phyloP scores from a whole-genome alignment of 139 green algal species.

The Microglena sp. region DNA sequence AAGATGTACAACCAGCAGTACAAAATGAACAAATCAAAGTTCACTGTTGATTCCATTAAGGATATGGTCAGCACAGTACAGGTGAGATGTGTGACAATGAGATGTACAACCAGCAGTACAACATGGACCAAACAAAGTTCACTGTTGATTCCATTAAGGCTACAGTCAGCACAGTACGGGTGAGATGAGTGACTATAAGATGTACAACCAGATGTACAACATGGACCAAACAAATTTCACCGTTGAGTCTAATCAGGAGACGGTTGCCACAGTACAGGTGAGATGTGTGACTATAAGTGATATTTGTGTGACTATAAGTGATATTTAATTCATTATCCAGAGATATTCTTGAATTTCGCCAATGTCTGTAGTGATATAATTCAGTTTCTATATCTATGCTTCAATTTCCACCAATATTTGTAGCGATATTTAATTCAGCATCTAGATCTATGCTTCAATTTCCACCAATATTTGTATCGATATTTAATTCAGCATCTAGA shows the following conservation, averaged over 20 bases:
- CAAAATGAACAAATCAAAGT: slow-evolving; percentile 87
- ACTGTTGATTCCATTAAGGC: slow-evolving; percentile 52
- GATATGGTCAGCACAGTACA: slow-evolving; percentile 41
- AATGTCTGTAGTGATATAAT: too few species aligned
- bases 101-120: slow-evolving; percentile 92
- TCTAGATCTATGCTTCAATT: too few species aligned
- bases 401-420: too few species aligned
- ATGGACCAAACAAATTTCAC: slow-evolving; percentile 75
- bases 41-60: slow-evolving; percentile 50
- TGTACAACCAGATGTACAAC: slow-evolving; percentile 94
- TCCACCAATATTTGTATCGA: too few species aligned
- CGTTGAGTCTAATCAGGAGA: slow-evolving; percentile 52
- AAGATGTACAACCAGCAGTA: slow-evolving; percentile 92
- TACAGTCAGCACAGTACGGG: slow-evolving; percentile 37
- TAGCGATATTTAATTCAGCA: too few species aligned
- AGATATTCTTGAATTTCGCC: too few species aligned
- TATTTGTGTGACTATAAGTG: background rate
- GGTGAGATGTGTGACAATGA: slow-evolving; percentile 63
- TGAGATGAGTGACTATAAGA: slow-evolving; percentile 66
- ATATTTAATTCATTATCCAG: background rate
- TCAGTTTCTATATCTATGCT: too few species aligned
- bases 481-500: too few species aligned
- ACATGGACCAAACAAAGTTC: slow-evolving; percentile 81
- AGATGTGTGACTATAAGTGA: too few species aligned
- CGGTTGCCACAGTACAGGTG: slow-evolving; percentile 31